Evolutionary conservation across 345 rosid species (phyloP).

Genomic region (Eucalyptus paniculata): DNA sequence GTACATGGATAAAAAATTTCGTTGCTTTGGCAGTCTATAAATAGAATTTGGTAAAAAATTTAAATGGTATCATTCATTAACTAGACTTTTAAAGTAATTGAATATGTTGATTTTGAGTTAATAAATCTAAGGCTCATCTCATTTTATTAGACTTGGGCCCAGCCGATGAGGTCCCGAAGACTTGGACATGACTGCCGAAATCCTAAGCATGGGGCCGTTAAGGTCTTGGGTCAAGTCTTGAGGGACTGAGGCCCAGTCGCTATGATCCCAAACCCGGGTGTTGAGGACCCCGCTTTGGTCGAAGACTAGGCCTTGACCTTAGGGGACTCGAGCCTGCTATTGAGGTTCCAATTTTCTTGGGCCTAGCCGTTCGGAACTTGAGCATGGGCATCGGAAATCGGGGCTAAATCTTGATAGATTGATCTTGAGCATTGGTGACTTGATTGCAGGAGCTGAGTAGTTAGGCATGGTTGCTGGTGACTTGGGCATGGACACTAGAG

Average conservation of each 20-base stretch:
- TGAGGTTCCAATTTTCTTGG: background rate
- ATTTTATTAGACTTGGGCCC: background rate
- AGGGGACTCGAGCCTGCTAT: background rate
- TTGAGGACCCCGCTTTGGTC: background rate
- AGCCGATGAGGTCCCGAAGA: background rate
- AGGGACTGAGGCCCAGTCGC: background rate
- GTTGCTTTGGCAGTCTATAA: background rate
- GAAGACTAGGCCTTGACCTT: background rate
- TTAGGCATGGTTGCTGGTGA: background rate
- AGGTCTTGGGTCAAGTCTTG: background rate
- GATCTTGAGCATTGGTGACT: no score
- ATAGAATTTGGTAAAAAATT: background rate
- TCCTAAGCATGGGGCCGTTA: background rate
- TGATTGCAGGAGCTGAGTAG: background rate
- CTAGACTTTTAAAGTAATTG: background rate
- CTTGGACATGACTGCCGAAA: background rate
- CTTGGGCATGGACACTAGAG: background rate
- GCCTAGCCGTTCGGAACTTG: background rate
- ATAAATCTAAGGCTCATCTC: background rate
- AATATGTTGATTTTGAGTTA: background rate
- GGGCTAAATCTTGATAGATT: background rate
- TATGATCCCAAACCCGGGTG: background rate
- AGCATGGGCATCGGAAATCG: background rate
- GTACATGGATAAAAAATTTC: background rate
- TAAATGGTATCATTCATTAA: background rate